Conservation (phyloP, 495 filamentous ascomycete genomes). For the Penicillium riverlandense region DNA sequence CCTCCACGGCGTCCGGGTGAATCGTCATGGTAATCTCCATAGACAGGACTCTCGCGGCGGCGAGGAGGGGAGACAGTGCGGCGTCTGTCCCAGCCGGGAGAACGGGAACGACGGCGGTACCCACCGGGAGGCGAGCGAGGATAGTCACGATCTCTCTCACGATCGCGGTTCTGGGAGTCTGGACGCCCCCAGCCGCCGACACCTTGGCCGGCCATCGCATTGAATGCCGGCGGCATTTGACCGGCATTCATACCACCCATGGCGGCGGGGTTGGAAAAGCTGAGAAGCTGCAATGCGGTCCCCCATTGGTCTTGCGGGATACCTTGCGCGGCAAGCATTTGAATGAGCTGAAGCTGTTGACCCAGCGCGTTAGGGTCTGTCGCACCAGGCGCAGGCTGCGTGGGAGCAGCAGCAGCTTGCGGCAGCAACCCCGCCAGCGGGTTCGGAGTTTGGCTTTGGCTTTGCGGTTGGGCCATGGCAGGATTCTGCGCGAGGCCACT, state of each 20-base stretch:
- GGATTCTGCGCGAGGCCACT: slow-evolving; percentile 29
- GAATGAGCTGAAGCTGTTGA: slow-evolving; percentile 58
- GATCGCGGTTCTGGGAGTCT: slow-evolving; percentile 52
- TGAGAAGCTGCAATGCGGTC: slow-evolving; percentile 44
- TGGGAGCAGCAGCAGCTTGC: slow-evolving; percentile 15
- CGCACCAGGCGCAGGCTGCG: slow-evolving; percentile 23
- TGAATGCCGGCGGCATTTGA: slow-evolving; percentile 11
- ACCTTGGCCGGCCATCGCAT: slow-evolving; percentile 21
- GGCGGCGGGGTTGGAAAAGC: slow-evolving; percentile 24
- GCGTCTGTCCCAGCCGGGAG: slow-evolving; percentile 63
- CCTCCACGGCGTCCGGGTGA: slow-evolving; percentile 53
- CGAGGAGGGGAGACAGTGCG: slow-evolving; percentile 50
- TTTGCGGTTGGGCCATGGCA: slow-evolving; percentile 42
- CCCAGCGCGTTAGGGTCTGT: slow-evolving; percentile 35
- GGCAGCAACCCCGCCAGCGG: slow-evolving; percentile 42
- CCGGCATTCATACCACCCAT: slow-evolving; percentile 24
- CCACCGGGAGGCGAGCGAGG: slow-evolving; percentile 50
- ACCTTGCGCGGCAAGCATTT: slow-evolving; percentile 50
- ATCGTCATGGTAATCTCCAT: slow-evolving; percentile 58
- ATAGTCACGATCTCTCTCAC: slow-evolving; percentile 45
- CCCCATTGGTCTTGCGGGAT: slow-evolving; percentile 57
- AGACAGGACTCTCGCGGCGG: slow-evolving; percentile 63
- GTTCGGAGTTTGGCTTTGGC: slow-evolving; percentile 34
- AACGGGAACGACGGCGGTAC: slow-evolving; percentile 69
- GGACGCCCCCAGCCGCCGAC: slow-evolving; percentile 32